Conservation (phyloP, 176 grass and related monocot genomes). For the Aegilops speltoides region DNA sequence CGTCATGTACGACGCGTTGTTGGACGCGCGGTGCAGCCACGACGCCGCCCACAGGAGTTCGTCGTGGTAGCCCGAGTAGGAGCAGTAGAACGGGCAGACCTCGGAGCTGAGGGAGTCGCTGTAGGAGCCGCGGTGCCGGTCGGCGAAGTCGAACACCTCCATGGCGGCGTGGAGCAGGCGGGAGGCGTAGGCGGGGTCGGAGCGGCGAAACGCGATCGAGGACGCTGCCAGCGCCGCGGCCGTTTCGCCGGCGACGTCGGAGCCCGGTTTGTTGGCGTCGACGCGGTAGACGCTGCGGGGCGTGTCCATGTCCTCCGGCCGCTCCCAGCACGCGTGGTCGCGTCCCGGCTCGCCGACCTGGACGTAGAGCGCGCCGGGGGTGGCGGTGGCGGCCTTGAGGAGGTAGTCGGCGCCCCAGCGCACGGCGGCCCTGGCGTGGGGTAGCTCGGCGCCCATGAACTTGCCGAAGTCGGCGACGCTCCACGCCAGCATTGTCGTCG, state of each 20-base stretch:
- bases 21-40: slow-evolving; percentile 82
- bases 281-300: slow-evolving; percentile 64
- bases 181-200: slow-evolving; percentile 64
- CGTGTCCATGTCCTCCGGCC: slow-evolving; percentile 94
- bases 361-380: slow-evolving; percentile 59
- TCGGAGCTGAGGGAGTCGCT: slow-evolving; percentile 50
- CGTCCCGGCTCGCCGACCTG: slow-evolving; percentile 76
- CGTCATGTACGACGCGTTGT: slow-evolving; percentile 65
- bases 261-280: slow-evolving; percentile 46
- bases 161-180: slow-evolving; percentile 49
- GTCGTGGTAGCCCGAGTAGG: slow-evolving; percentile 92
- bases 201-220: slow-evolving; percentile 64
- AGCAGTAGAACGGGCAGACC: slow-evolving; percentile 80
- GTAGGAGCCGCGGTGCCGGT: slow-evolving; percentile 72
- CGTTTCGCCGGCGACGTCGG: slow-evolving; percentile 87
- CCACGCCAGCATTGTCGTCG: slow-evolving; percentile 92
- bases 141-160: slow-evolving; percentile 65
- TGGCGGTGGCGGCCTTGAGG: slow-evolving; percentile 80
- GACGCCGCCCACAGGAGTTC: slow-evolving; percentile 91
- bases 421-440: slow-evolving; percentile 60
- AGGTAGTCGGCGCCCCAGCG: slow-evolving; percentile 97
- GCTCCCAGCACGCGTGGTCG: slow-evolving; percentile 89
- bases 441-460: slow-evolving; percentile 56
- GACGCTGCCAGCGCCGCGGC: slow-evolving; percentile 75
- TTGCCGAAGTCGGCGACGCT: slow-evolving; percentile 84